Conservation (phyloP, 2,329 filamentous ascomycete species). For the Colletotrichum acutatum region DNA sequence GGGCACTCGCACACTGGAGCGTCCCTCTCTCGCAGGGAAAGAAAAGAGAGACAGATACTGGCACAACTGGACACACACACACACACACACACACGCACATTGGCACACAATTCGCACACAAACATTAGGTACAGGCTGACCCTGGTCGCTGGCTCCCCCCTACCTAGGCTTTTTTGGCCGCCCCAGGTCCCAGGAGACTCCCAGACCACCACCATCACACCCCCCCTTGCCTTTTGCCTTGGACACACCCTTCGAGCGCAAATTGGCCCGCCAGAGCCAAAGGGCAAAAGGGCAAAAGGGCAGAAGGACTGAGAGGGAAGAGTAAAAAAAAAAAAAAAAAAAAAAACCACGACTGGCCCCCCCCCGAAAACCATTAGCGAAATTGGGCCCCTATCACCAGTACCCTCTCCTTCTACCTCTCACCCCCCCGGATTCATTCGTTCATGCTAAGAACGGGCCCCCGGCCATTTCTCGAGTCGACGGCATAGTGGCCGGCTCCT, state of each 20-base stretch:
- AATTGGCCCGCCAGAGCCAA: slow-evolving; percentile 24
- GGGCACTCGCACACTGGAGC: not conserved
- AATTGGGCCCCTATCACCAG: slow-evolving; percentile 50
- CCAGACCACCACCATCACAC: slow-evolving; percentile 9
- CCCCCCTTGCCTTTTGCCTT: not conserved
- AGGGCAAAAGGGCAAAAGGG: not conserved
- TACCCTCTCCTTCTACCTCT: slow-evolving; percentile 41
- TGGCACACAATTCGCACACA: not conserved
- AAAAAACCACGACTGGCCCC: slow-evolving; percentile 40
- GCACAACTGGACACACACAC: not conserved
- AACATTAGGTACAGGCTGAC: slow-evolving; percentile 5
- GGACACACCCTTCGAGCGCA: slow-evolving; percentile 23
- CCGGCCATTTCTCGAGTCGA: slow-evolving; percentile 31
- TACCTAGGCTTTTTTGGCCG: slow-evolving; percentile 13
- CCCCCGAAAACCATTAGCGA: slow-evolving; percentile 49
- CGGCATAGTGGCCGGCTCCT: slow-evolving; percentile 35
- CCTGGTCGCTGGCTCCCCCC: slow-evolving; percentile 12
- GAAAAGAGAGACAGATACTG: not conserved
- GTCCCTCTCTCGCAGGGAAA: not conserved
- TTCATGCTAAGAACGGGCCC: slow-evolving; percentile 48
- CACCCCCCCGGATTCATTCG: slow-evolving; percentile 43
- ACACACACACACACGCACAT: not conserved
- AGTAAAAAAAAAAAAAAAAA: slow-evolving; percentile 27
- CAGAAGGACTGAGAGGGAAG: not conserved
- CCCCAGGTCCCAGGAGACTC: slow-evolving; percentile 21